Conservation (phyloP, 441 rosid genomes). For the Adansonia grandidieri region DNA sequence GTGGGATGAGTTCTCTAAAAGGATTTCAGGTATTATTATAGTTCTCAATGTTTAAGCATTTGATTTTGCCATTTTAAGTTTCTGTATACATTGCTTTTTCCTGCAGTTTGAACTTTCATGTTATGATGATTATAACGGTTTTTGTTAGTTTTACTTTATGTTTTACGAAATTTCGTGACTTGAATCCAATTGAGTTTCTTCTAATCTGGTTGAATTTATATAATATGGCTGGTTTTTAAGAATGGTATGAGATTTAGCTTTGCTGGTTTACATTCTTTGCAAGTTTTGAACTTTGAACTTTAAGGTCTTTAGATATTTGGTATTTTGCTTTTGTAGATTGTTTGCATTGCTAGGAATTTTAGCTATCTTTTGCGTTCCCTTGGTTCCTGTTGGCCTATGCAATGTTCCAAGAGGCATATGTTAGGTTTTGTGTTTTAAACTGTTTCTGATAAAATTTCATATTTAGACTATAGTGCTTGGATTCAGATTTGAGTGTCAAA, state of each 20-base stretch:
- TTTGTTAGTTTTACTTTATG: conserved; percentile 22
- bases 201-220: conserved; percentile 29
- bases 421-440: conserved; percentile 12
- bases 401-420: neutral
- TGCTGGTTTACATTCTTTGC: conserved; percentile 22
- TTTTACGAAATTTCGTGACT: conserved; percentile 25
- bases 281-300: neutral
- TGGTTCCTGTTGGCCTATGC: neutral
- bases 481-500: too few relatives aligned
- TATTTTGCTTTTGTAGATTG: conserved; percentile 22
- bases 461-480: too few relatives aligned
- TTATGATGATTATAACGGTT: conserved; percentile 19
- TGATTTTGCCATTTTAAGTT: neutral
- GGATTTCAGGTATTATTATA: conserved; percentile 57
- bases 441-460: conserved; percentile 16
- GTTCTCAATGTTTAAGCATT: conserved; percentile 4
- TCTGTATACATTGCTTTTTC: too few relatives aligned
- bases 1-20: conserved; percentile 75
- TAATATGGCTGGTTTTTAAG: neutral
- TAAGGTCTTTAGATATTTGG: neutral
- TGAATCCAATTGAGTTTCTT: conserved; percentile 35
- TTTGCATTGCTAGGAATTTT: conserved; percentile 15
- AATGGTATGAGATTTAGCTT: neutral
- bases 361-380: neutral
- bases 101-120: too few relatives aligned